Base-by-base conservation (phyloP, 2,329 filamentous ascomycete genomes). In the Pezicula carpinea region DNA sequence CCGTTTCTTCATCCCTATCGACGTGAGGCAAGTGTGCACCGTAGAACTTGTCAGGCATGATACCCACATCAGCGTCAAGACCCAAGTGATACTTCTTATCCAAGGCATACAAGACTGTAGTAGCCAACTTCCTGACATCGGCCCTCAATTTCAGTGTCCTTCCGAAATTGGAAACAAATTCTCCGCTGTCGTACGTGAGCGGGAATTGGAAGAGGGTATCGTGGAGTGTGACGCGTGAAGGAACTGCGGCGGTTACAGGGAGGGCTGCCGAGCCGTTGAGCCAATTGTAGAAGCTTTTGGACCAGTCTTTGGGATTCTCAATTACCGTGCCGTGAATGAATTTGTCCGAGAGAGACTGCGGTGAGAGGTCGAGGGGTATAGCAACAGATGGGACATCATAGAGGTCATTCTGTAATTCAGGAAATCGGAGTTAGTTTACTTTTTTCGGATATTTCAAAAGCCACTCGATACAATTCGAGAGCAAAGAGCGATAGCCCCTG, bases 101-200 rank as follows among this genome's bases (percentile, higher is more conserved):
- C 38, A 67, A 51, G 8, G 50, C 52, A 53, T 62, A 58, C 22
- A 63, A 57, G 10, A 55, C 59, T 5, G 61, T 41, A 0, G 59
- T 65, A 1, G 64, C 63, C 13, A 67, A 45, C 15, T 21, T 32
- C 11, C 46, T 42, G 6, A 8, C 26, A 22, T 40, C 33, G 5
- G 45, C 41, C 18, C 46, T 42, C 34, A 48, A 44, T 31, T 62
- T 64, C 33, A 70, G 49, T 32, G 70, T 54, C 23, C 64, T 63
- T 19, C 68, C 68, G 42, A 70, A 67, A 41, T 60, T 59, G 15
- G 47, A 48, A 26, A 57, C 55, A 42, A 69, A 59, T 14, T 46
- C 46, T 11, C 55, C 46, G 19, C 45, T 46, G 46, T 66, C 60
- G 44, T 52, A 52, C n/a, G 52, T 51, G 1, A 61, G 59, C 10